Base-by-base conservation (phyloP, 1,284 basidiomycete species). In the Rugosomyces carneus region DNA sequence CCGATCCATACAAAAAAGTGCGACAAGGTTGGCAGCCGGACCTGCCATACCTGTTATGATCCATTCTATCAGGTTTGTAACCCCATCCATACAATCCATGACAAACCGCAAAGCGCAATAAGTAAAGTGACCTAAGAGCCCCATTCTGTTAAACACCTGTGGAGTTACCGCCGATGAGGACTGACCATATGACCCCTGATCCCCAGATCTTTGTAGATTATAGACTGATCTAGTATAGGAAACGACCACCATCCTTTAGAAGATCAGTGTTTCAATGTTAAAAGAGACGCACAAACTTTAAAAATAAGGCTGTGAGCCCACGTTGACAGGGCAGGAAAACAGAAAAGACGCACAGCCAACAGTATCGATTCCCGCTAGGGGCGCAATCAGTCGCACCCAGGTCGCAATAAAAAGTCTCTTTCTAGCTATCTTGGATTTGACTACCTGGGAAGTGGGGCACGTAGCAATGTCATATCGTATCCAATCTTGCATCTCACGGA, bases 211-310 rank as follows among this genome's bases (percentile, higher is more conserved):
- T 35, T 21, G 31, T 49, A 49, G 5, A 45, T 32, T 11, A 34
- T 37, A 9, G 48, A 38, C 21, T 49, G 43, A 42, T 49, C 48
- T 49, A 19, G n/a, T n/a, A n/a, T n/a, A n/a, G n/a, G n/a, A n/a
- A n/a, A n/a, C n/a, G n/a, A n/a, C n/a, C n/a, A n/a, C n/a, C n/a
- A n/a, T n/a, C n/a, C 29, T 10, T 31, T 8, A 31, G 29, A n/a
- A 31, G 8, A 31, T 31, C 13, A 13, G 6, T 8, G 4, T 31
- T 31, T 31, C 29, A n/a, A 31, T 8, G 29, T 4, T 31, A 8
- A 10, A 13, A 8, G 13, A 13, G 31, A 15, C 35, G 19, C 31
- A 45, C 40, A 42, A 45, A 45, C 48, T 45, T 11, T n/a, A 21
- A 37, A n/a, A 29, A 19, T 4, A 16, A 26, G 29, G 29, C 29